Percentiles rank a stretch among this genome's conserved stretches.
These are phyloP conservation scores for Isoetes engelmannii DNA, from an alignment of 83 land plant species.

Conservation along the genomic window DNA sequence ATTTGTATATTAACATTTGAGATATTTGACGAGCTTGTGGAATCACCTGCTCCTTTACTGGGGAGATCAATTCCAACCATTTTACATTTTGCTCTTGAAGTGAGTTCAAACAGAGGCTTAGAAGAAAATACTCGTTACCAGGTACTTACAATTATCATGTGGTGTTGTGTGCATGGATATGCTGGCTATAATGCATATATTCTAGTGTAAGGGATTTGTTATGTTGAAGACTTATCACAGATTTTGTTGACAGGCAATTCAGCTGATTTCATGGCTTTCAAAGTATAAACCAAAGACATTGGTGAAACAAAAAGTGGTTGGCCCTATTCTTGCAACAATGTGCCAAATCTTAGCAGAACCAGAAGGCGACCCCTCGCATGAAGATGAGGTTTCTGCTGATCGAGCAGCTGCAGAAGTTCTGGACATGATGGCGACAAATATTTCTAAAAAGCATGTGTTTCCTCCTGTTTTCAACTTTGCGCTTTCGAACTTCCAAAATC, in stretches of 20 bases:
- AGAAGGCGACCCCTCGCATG: slow-evolving; percentile 40
- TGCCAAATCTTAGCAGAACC: slow-evolving; percentile 86
- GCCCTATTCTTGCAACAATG: slow-evolving; percentile 67
- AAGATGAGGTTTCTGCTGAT: slow-evolving; percentile 81
- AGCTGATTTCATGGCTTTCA: slow-evolving; percentile 89
- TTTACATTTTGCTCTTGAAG: slow-evolving; percentile 94
- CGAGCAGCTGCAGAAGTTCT: slow-evolving; percentile 97
- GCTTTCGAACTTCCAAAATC: slow-evolving; percentile 45
- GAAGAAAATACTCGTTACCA: slow-evolving; percentile 85
- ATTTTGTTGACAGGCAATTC: slow-evolving; percentile 55
- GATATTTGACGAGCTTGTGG: slow-evolving; percentile 94
- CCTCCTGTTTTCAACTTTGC: slow-evolving; percentile 83
- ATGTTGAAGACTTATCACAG: background rate
- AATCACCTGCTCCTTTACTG: slow-evolving; percentile 90
- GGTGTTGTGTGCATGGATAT: background rate
- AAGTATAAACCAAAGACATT: slow-evolving; percentile 79
- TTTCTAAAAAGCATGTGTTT: slow-evolving; percentile 75
- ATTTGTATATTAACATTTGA: slow-evolving; percentile 88
- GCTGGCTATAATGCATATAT: background rate
- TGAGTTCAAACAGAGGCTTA: slow-evolving; percentile 62
- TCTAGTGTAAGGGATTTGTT: too few relatives aligned
- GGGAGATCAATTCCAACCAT: slow-evolving; percentile 77
- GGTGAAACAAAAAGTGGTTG: slow-evolving; percentile 71
- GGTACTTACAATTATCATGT: slow-evolving; percentile 30
- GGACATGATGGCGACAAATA: slow-evolving; percentile 86